Conservation (phyloP, 73 alveolate genomes). For the Uronychia binucleata region DNA sequence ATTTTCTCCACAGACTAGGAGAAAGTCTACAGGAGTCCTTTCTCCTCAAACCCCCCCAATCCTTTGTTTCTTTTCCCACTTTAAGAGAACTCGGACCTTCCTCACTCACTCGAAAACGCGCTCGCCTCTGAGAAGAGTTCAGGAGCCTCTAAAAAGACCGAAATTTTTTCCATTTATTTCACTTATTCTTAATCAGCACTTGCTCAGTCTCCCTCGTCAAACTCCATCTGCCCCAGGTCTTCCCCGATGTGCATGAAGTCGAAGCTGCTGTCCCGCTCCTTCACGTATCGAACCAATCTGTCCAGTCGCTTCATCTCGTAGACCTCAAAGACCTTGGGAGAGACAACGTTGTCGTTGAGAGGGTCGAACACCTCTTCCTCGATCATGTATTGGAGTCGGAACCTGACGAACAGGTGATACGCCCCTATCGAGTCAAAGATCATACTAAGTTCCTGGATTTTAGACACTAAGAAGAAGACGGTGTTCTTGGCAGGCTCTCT, state of each 20-base stretch:
- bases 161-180: background rate
- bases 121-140: background rate
- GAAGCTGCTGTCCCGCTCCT: slow-evolving; percentile 38
- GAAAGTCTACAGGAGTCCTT: background rate
- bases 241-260: slow-evolving; percentile 53
- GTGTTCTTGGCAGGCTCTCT: slow-evolving; percentile 24
- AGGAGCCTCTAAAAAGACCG: background rate
- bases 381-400: background rate
- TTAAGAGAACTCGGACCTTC: slow-evolving; percentile 4
- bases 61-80: background rate
- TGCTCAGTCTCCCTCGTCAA: slow-evolving; percentile 19
- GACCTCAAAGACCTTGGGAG: slow-evolving; percentile 40
- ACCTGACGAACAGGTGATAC: slow-evolving; percentile 25
- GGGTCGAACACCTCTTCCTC: slow-evolving; percentile 50
- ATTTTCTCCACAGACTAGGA: background rate
- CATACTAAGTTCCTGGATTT: background rate
- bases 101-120: background rate
- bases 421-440: slow-evolving; percentile 7
- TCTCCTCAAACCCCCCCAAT: background rate
- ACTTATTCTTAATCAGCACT: background rate
- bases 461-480: slow-evolving; percentile 8
- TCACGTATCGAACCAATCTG: slow-evolving; percentile 35
- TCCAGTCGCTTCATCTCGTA: slow-evolving; percentile 32
- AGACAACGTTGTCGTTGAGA: slow-evolving; percentile 25
- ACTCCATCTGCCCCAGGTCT: slow-evolving; percentile 15